phyloP scores from a whole-genome alignment of 805 yeast genomes.

The Lachancea waltii region DNA sequence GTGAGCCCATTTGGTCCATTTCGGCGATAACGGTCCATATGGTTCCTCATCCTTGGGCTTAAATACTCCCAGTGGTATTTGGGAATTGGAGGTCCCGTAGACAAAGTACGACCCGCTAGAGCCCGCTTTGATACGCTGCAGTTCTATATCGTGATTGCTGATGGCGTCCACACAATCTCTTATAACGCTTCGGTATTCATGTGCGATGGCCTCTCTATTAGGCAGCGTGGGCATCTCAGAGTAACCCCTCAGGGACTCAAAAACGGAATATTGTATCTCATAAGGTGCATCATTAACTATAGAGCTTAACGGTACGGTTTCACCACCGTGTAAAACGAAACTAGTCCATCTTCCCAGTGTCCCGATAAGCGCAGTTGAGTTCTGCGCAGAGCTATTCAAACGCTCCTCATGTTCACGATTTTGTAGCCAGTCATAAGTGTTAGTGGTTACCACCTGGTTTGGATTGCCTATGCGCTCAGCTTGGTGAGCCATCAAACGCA shows the following conservation, averaged over 20 bases:
- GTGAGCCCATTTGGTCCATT: constrained; percentile 76
- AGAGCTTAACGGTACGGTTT: constrained; percentile 7
- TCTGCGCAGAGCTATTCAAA: constrained; percentile 4
- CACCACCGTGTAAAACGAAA: constrained; percentile 5
- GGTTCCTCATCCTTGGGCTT: constrained; percentile 81
- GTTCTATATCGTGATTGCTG: constrained; percentile 37
- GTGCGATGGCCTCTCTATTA: constrained; percentile 30
- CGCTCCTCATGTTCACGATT: constrained; percentile 16
- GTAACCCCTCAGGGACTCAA: constrained; percentile 36
- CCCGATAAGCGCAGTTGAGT: constrained; percentile 5
- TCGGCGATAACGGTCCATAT: constrained; percentile 70
- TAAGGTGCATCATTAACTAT: constrained; percentile 17
- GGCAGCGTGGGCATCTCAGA: constrained; percentile 15
- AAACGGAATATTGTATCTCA: constrained; percentile 52
- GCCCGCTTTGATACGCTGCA: constrained; percentile 53
- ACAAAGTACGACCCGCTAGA: constrained; percentile 69
- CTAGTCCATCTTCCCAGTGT: constrained; percentile 8
- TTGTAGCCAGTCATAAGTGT: constrained; percentile 21
- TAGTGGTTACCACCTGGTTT: constrained; percentile 14
- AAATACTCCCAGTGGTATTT: constrained; percentile 50
- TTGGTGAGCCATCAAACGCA: constrained; percentile 6
- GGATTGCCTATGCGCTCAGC: constrained; percentile 6
- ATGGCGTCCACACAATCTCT: constrained; percentile 41
- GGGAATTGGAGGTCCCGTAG: constrained; percentile 23
- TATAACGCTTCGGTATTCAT: constrained; percentile 29